Evolutionary conservation across 768 basidiomycete genomes (phyloP).

Genomic region (Boletales sp.): DNA sequence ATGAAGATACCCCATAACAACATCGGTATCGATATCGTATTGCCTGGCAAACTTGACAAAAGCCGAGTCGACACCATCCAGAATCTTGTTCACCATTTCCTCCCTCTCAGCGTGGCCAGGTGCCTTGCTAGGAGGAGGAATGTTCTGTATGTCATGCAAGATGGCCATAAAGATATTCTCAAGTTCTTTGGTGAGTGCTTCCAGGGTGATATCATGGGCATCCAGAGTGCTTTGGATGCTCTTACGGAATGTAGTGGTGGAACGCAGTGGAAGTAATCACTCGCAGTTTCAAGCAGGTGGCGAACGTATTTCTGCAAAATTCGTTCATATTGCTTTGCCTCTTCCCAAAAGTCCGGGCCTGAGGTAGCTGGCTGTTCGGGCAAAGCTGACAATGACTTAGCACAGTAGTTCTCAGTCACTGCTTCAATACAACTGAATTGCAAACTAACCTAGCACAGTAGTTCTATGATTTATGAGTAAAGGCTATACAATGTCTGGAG

Average conservation of each 20-base stretch:
- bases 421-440: no score
- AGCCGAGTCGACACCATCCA: slow-evolving; percentile 2
- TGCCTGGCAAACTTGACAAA: slow-evolving; percentile 1
- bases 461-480: no score
- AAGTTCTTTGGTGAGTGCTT: slow-evolving; percentile 7
- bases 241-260: slow-evolving; percentile 11
- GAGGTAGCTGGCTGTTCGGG: background rate
- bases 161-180: slow-evolving; percentile 6
- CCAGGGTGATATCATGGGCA: slow-evolving; percentile 3
- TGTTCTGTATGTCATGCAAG: slow-evolving; percentile 1
- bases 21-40: slow-evolving; percentile 6
- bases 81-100: slow-evolving; percentile 3
- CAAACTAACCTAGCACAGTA: no score
- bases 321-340: background rate
- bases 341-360: slow-evolving; percentile 10
- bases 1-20: background rate
- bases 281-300: slow-evolving; percentile 3
- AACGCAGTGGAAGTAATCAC: background rate
- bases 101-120: slow-evolving; percentile 3
- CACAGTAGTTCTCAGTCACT: no score
- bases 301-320: slow-evolving; percentile 1
- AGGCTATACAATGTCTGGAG: no score
- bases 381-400: no score
- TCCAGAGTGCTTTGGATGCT: slow-evolving; percentile 7
- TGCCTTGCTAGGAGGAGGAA: background rate